Conservation (phyloP, 1,139 yeast species). For the Yamadazyma friedrichii region DNA sequence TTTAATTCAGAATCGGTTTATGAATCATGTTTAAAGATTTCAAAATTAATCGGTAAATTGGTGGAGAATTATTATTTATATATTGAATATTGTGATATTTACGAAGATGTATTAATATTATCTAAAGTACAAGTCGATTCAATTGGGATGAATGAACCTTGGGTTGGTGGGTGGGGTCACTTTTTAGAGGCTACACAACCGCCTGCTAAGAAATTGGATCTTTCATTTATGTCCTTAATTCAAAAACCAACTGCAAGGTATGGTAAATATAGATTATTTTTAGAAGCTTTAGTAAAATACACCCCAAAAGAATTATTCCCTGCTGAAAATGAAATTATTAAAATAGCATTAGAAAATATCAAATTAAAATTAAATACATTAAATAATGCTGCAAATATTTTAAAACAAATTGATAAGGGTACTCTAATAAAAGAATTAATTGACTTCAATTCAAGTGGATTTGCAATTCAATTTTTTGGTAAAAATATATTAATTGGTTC, state of each 20-base stretch:
- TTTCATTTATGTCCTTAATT: constrained; percentile 49
- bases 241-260: constrained; percentile 56
- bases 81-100: constrained; percentile 42
- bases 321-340: not conserved
- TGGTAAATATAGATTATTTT: constrained; percentile 48
- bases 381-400: constrained; percentile 17
- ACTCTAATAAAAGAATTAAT: constrained; percentile 6
- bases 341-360: constrained; percentile 12
- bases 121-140: constrained; percentile 22
- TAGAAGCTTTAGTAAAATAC: constrained; percentile 36
- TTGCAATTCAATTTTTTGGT: constrained; percentile 36
- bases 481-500: constrained; percentile 39
- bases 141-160: constrained; percentile 13
- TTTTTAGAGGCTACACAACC: constrained; percentile 47
- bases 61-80: constrained; percentile 21
- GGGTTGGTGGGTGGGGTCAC: constrained; percentile 33
- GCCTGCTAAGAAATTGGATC: constrained; percentile 30
- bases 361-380: constrained; percentile 25
- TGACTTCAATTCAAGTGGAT: constrained; percentile 4
- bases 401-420: constrained; percentile 11
- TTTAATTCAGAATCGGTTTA: not conserved
- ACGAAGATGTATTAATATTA: constrained; percentile 37
- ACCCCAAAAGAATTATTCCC: not conserved
- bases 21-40: not conserved
- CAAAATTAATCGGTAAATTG: not conserved